Conservation (phyloP, 75 land plant species). For the Larix kaempferi region DNA sequence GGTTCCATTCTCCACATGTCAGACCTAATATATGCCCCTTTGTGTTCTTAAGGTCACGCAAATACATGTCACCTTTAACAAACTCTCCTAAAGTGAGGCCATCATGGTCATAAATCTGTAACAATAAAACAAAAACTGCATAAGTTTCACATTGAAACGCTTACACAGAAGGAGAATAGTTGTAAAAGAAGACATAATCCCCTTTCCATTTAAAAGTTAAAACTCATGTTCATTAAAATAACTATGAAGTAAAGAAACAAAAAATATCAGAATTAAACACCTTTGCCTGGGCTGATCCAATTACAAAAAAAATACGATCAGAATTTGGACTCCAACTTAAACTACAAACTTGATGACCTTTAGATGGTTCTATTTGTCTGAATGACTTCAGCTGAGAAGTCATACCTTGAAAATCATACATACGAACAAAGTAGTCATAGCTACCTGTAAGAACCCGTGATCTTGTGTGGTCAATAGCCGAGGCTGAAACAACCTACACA, state of each 20-base stretch:
- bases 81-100: slow-evolving; percentile 95
- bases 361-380: slow-evolving; percentile 91
- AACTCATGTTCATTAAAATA: neutral
- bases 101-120: slow-evolving; percentile 93
- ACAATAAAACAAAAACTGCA: neutral
- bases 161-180: neutral
- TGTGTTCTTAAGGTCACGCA: slow-evolving; percentile 96
- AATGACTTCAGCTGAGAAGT: slow-evolving; percentile 84
- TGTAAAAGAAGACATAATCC: neutral
- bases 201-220: neutral
- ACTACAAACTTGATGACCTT: slow-evolving; percentile 93
- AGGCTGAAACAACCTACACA: slow-evolving; percentile 83
- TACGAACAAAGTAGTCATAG: slow-evolving; percentile 87
- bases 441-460: slow-evolving; percentile 97
- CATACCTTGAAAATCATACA: slow-evolving; percentile 99
- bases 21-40: slow-evolving; percentile 97
- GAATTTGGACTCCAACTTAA: slow-evolving; percentile 97
- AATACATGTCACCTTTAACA: slow-evolving; percentile 97
- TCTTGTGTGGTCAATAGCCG: slow-evolving; percentile 94
- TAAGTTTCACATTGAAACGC: neutral
- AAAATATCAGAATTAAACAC: slow-evolving; percentile 14
- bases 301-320: slow-evolving; percentile 87
- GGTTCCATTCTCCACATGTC: slow-evolving; percentile 98
- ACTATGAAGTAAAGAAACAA: neutral
- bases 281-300: slow-evolving; percentile 99